Percentiles rank a stretch among this genome's conserved stretches.
Evolutionary conservation across 176 grass and related monocot genomes (phyloP).

Genomic region (Cenchrus purpureus): DNA sequence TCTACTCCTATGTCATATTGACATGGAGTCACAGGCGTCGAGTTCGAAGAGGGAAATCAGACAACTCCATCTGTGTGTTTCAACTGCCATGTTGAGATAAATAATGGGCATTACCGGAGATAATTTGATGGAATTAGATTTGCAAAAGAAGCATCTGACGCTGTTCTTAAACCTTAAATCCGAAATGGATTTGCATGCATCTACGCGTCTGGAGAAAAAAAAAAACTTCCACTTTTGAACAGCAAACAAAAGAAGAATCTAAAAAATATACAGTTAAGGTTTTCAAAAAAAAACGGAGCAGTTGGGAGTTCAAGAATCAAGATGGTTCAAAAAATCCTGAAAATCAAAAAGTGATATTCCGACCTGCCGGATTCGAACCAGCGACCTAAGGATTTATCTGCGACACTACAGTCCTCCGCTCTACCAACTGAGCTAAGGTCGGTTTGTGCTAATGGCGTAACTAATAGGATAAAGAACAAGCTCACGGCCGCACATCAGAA

Average conservation of each 20-base stretch:
- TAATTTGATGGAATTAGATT: not conserved
- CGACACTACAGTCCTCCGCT: slow-evolving; percentile 92
- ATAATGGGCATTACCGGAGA: not conserved
- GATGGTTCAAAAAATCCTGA: too few species aligned
- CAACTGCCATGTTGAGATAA: not conserved
- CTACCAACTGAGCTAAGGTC: slow-evolving; percentile 98
- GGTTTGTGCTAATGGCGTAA: not conserved
- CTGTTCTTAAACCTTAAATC: not conserved
- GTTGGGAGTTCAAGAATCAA: too few species aligned
- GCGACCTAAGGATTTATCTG: slow-evolving; percentile 82
- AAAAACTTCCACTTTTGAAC: not conserved
- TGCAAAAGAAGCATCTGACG: not conserved
- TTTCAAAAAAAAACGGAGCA: too few species aligned
- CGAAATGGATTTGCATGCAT: not conserved
- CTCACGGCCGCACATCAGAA: too few species aligned
- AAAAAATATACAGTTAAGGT: not conserved
- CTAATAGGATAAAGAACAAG: too few species aligned
- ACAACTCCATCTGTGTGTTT: too few species aligned
- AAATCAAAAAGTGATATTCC: not conserved
- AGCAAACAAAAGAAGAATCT: not conserved
- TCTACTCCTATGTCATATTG: not conserved
- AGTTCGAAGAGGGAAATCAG: not conserved
- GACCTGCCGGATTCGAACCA: slow-evolving; percentile 78
- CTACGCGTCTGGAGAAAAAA: not conserved
- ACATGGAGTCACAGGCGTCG: too few species aligned